A percentile compares a stretch with the other conserved stretches of the same genome.
phyloP scores from a whole-genome alignment of 768 basidiomycete genomes.

The Pisolithus orientalis region DNA sequence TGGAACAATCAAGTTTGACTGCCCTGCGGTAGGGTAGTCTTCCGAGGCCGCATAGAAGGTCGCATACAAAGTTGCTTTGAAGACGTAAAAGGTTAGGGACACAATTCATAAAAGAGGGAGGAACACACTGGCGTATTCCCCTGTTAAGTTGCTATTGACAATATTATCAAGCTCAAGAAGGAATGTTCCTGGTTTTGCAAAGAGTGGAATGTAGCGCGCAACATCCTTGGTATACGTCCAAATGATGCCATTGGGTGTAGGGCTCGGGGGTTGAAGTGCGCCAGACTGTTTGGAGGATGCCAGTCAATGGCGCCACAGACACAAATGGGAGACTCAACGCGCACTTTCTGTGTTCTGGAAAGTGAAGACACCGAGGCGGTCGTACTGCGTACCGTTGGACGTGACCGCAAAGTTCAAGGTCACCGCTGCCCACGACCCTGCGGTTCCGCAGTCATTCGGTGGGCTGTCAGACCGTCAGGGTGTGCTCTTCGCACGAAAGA shows the following conservation, averaged over 20 bases:
- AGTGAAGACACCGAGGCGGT: conserved; percentile 66
- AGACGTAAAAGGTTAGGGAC: neutral
- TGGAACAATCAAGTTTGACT: conserved; percentile 62
- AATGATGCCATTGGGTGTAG: conserved; percentile 61
- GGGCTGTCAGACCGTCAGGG: conserved; percentile 37
- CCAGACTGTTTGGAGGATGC: conserved; percentile 46
- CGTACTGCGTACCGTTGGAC: conserved; percentile 72
- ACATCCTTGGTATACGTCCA: conserved; percentile 78
- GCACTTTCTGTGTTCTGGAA: conserved; percentile 74
- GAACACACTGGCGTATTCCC: conserved; percentile 60
- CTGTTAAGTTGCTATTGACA: conserved; percentile 49
- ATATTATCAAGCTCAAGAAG: conserved; percentile 72
- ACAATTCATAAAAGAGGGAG: neutral
- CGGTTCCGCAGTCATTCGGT: conserved; percentile 61
- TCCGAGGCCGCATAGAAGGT: conserved; percentile 64
- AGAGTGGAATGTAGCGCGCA: conserved; percentile 65
- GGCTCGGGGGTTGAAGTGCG: conserved; percentile 79
- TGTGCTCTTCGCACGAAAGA: neutral
- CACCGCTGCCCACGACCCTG: conserved; percentile 70
- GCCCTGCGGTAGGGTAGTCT: conserved; percentile 49
- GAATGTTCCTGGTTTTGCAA: conserved; percentile 59
- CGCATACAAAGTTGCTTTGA: conserved; percentile 56
- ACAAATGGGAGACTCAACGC: conserved; percentile 12
- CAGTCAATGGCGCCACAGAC: neutral
- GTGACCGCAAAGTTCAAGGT: conserved; percentile 74